Conservation (phyloP, 139 green algal genomes). For the Nannochloris sp. region DNA sequence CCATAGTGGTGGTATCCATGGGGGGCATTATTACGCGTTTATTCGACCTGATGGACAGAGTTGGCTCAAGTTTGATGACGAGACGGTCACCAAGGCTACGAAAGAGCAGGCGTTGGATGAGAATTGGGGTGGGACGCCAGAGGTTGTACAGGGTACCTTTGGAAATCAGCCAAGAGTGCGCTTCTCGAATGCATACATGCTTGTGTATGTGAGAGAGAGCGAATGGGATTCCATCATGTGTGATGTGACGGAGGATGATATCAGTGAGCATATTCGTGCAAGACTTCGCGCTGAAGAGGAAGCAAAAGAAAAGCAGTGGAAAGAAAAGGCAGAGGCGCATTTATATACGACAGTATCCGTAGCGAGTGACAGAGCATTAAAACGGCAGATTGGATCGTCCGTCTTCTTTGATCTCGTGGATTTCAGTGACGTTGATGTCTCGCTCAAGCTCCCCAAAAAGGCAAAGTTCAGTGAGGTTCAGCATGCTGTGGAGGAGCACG, state of each 20-base stretch:
- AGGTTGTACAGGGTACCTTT: conserved; percentile 5
- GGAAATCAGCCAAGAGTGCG: conserved; percentile 10
- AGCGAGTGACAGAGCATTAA: conserved; percentile 50
- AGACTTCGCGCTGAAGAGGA: conserved; percentile 59
- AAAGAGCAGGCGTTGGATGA: conserved; percentile 66
- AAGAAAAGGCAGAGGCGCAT: conserved; percentile 84
- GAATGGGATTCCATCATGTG: conserved; percentile 84
- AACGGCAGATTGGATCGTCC: conserved; percentile 54
- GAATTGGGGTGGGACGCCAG: conserved; percentile 83
- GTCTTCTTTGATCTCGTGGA: conserved; percentile 89
- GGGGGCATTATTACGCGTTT: conserved; percentile 95
- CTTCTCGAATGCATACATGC: conserved; percentile 96
- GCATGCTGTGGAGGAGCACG: conserved; percentile 42
- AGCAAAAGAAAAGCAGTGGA: conserved; percentile 50
- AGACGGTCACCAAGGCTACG: conserved; percentile 72
- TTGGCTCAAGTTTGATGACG: conserved; percentile 96
- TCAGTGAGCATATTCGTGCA: conserved; percentile 65
- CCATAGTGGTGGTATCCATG: conserved; percentile 87
- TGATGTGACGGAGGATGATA: conserved; percentile 62
- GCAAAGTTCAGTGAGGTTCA: conserved; percentile 72
- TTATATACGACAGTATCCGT: conserved; percentile 69
- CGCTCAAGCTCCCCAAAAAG: conserved; percentile 62
- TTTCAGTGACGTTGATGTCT: conserved; percentile 50
- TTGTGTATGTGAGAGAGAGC: conserved; percentile 86
- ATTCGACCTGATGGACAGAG: conserved; percentile 55